Base-by-base conservation (phyloP, 495 filamentous ascomycete genomes). In the Bathelium albidoporum region DNA sequence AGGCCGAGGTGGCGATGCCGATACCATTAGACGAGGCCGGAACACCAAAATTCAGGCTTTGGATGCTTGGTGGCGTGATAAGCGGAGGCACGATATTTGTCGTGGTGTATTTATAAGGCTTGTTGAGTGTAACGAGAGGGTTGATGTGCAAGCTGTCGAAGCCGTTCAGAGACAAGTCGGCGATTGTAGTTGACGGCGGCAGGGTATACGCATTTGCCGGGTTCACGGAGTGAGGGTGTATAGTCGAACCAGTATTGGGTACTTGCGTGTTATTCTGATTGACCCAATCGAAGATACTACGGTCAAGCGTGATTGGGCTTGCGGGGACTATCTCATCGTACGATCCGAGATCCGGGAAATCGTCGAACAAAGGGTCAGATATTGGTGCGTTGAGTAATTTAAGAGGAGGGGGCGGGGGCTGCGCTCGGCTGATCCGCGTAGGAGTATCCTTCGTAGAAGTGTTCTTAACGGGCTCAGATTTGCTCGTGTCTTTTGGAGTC, bases 221-320 rank as follows among this genome's bases (percentile, higher is more conserved):
- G 4, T 55, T 55, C 2, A 20, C 49, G 16, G 24, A 11, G 24
- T 55, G 49, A n/a, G 12, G 44, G 22, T 32, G 20, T n/a, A 26
- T 16, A 11, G 14, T 2, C 10, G 59, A 18, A 14, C 22, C 62
- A 24, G 58, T 32, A n/a, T 28, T 20, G 9, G 45, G 24, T 5
- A 14, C 59, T 16, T 36, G 36, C 12, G 32, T 59, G 14, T 44
- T 28, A 4, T 59, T 52, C 28, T 63, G 60, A n/a, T 64, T 60
- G 2, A 64, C 68, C 68, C 68, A 75, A 58, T 72, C 65, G 31
- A 75, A 63, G 59, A 74, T 74, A 45, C 69, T 64, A 9, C 73
- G 60, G 60, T 73, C 70, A 4, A 75, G 72, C 0, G 69, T 73
- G 44, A 74, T 64, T 3, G 66, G 72, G 26, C 64, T 69, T 11